These are phyloP conservation scores for Sporothrix schenckii DNA, from an alignment of 2,329 filamentous ascomycete species.

Conservation along the genomic window DNA sequence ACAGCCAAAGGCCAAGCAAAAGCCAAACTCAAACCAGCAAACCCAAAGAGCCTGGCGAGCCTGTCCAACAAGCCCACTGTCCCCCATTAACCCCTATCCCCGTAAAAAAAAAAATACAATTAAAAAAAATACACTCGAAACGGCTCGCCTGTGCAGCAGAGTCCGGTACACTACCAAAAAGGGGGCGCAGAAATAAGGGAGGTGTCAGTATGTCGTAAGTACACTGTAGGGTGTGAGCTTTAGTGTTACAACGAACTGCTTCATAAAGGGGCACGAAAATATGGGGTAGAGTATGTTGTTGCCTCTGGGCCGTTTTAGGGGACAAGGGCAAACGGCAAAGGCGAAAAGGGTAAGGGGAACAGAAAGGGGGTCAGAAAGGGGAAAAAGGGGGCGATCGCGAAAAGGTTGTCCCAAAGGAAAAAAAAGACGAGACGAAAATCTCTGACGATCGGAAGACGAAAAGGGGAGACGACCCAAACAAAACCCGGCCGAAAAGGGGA, in stretches of 20 bases:
- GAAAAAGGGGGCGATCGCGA: background rate
- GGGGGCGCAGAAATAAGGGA: background rate
- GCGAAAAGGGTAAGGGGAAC: too few relatives aligned
- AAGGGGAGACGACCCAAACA: background rate
- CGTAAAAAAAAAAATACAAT: too few relatives aligned
- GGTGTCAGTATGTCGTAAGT: too few relatives aligned
- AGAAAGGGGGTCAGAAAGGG: background rate
- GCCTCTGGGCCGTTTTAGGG: too few relatives aligned
- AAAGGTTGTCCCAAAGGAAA: background rate
- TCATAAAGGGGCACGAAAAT: too few relatives aligned
- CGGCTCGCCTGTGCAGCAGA: slow-evolving; percentile 7
- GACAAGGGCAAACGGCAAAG: too few relatives aligned
- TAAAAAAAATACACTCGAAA: background rate
- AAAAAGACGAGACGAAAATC: slow-evolving; percentile 1
- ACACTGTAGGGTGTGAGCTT: too few relatives aligned
- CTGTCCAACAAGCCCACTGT: background rate
- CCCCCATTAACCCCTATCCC: too few relatives aligned
- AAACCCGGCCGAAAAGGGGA: background rate
- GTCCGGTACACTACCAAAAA: slow-evolving; percentile 23
- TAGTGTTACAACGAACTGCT: too few relatives aligned
- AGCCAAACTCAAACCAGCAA: background rate
- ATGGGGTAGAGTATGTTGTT: too few relatives aligned
- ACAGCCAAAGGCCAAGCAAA: background rate
- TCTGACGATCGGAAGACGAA: slow-evolving; percentile 17
- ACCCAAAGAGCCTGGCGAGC: background rate